Percentiles rank a stretch among this genome's conserved stretches.
Conservation (phyloP, 129 eudicot genomes). For the Saussurea involucrata region DNA sequence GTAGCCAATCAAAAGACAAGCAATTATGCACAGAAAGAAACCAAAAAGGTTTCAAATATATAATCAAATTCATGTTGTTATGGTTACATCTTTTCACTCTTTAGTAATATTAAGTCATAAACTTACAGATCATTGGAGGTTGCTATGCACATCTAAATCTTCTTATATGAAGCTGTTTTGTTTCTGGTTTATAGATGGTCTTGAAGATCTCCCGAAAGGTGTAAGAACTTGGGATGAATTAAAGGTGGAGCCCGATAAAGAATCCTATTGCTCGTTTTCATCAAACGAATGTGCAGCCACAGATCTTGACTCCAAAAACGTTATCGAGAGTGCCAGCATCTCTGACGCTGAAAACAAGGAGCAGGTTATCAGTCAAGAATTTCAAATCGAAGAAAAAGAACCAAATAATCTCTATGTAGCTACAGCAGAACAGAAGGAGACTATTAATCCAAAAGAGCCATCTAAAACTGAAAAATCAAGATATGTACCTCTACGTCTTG, state of each 20-base stretch:
- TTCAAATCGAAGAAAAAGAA: constrained; percentile 23
- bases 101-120: not conserved
- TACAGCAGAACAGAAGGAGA: constrained; percentile 20
- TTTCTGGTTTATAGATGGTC: constrained; percentile 43
- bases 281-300: constrained; percentile 22
- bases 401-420: constrained; percentile 2
- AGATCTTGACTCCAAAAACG: constrained; percentile 28
- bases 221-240: constrained; percentile 50
- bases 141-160: not conserved
- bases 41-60: not conserved
- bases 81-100: not conserved
- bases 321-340: constrained; percentile 20
- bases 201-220: constrained; percentile 44
- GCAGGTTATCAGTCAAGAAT: constrained; percentile 19
- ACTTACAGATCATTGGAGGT: not conserved
- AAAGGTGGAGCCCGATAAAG: constrained; percentile 21
- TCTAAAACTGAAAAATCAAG: constrained; percentile 46
- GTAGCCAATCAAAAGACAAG: not conserved
- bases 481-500: constrained; percentile 63
- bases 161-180: constrained; percentile 10
- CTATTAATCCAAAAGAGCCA: constrained; percentile 23
- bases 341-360: constrained; percentile 20
- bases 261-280: constrained; percentile 16
- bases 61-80: not conserved
- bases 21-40: not conserved